Evolutionary conservation across 129 eudicot genomes (phyloP), one percentile per base, ranked within the genome.

Genomic region (Artemisia tridentata): DNA sequence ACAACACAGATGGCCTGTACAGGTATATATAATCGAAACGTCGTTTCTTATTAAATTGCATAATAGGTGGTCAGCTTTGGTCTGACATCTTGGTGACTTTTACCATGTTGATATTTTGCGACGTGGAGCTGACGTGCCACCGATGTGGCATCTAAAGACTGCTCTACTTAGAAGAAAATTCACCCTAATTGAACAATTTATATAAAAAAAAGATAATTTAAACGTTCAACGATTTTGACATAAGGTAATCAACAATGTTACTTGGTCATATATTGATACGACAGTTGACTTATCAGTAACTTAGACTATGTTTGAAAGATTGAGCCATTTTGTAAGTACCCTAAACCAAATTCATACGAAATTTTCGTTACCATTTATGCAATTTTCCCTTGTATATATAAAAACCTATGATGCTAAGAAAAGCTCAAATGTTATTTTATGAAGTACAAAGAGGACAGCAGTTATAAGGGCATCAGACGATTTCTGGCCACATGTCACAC

Each of bases 401-500:
- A 10, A 15, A 20, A 58, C 61, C 12, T 31, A 63, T 62, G 7
- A 27, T 49, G 17, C 69, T 72, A 13, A 46, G n/a, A 56, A 8
- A 63, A 45, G 20, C 67, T 69, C 9, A 63, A 47, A 53, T 43
- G 71, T 7, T 64, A 57, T 13, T 81, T 59, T 46, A 68, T 81
- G 43, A 59, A 92, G 98, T 66, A 76, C 86, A 15, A 92, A 89
- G 78, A 60, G 79, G 68, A 58, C 95, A 9, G 95, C 95, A 5
- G 95, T 92, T 49, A 86, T 92, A 56, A 83, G 98, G 72, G 98
- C 98, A 72, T 92, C 98, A 2, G 98, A 92, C 73, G 98, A 92
- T 79, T 92, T 89, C 71, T 92, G 91, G 91, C 98, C 98, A 7
- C 75, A 82, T 45, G 91, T 88, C 80, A 91, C 91, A 8, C 91